Evolutionary conservation across 2,329 filamentous ascomycete species (phyloP).

Genomic region (Reticulascus tulasneorum): DNA sequence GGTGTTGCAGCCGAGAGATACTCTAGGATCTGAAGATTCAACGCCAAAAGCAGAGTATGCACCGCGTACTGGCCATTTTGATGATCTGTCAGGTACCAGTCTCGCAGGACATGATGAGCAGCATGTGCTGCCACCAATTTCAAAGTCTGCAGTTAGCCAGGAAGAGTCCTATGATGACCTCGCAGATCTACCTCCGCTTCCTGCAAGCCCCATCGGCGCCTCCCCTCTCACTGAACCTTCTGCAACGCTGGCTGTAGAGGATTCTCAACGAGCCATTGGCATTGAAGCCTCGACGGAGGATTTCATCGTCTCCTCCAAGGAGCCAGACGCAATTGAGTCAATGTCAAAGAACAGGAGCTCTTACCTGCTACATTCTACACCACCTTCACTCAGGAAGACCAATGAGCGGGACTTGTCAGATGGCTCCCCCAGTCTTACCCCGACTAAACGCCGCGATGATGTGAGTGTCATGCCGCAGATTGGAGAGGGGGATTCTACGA

Average conservation of each 20-base stretch:
- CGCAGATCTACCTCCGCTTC: slow-evolving; percentile 12
- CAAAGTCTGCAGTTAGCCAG: no score
- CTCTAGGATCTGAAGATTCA: slow-evolving; percentile 59
- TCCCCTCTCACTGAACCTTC: no score
- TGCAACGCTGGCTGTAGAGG: slow-evolving; percentile 23
- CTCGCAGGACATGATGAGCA: no score
- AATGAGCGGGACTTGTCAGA: slow-evolving; percentile 16
- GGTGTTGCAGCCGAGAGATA: slow-evolving; percentile 33
- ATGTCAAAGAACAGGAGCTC: slow-evolving; percentile 40
- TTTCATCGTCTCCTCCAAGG: no score
- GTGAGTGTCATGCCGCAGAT: slow-evolving; percentile 16
- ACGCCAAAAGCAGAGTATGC: slow-evolving; percentile 59
- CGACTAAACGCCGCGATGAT: slow-evolving; percentile 16
- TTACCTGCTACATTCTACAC: slow-evolving; percentile 35
- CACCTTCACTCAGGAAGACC: slow-evolving; percentile 27
- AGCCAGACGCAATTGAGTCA: slow-evolving; percentile 35
- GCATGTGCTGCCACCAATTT: no score
- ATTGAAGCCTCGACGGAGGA: no score
- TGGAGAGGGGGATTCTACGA: slow-evolving; percentile 23
- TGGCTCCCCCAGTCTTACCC: slow-evolving; percentile 20
- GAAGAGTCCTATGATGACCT: slow-evolving; percentile 1
- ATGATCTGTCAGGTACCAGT: no score
- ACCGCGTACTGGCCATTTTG: no score
- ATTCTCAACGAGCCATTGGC: no score
- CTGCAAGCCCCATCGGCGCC: no score